Evolutionary conservation across 2,329 filamentous ascomycete species (phyloP).

Genomic region (Tolypocladium endophyticum): DNA sequence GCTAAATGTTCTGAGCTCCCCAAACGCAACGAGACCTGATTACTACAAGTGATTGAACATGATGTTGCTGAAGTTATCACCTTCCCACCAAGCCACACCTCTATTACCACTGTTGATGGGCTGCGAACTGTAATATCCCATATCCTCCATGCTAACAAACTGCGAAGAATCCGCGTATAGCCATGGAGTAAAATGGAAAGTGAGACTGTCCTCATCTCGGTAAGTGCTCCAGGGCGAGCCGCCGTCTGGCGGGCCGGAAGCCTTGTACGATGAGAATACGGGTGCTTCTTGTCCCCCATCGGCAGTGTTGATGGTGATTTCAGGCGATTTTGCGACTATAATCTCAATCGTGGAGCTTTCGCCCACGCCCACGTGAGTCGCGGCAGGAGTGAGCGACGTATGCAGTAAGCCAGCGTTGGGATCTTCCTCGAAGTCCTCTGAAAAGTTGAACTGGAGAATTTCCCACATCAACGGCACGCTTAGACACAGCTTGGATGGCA

Average conservation of each 20-base stretch:
- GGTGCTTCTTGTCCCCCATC: constrained; percentile 40
- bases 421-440: constrained; percentile 22
- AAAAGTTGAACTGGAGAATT: constrained; percentile 36
- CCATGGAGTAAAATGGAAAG: constrained; percentile 31
- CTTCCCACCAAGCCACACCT: constrained; percentile 29
- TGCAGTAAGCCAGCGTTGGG: constrained; percentile 29
- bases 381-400: constrained; percentile 24
- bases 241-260: constrained; percentile 10
- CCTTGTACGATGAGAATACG: constrained; percentile 23
- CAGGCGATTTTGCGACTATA: constrained; percentile 38
- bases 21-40: background rate
- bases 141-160: constrained; percentile 25
- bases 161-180: constrained; percentile 30
- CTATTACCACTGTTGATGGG: constrained; percentile 10
- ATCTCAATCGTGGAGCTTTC: constrained; percentile 34
- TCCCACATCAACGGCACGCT: constrained; percentile 44
- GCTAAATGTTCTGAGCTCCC: no score
- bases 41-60: constrained; percentile 27
- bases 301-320: constrained; percentile 38
- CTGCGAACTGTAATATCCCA: constrained; percentile 20
- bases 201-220: constrained; percentile 24
- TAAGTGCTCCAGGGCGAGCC: constrained; percentile 12
- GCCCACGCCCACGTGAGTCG: constrained; percentile 18
- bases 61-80: constrained; percentile 25
- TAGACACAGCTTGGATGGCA: constrained; percentile 40